These are phyloP conservation scores for Avicennia marina DNA, from an alignment of 257 asterid genomes.

Conservation along the genomic window DNA sequence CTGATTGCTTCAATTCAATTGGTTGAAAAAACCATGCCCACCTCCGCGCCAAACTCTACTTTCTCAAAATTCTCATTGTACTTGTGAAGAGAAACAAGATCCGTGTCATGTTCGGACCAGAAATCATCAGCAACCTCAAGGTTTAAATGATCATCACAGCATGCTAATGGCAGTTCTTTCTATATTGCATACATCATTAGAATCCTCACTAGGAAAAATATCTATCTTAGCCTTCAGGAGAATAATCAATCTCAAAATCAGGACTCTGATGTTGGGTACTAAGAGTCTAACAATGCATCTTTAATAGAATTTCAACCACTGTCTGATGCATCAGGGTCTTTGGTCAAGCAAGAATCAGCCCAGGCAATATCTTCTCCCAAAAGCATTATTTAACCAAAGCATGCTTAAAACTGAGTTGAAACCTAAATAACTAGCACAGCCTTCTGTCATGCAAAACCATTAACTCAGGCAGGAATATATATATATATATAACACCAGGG, in stretches of 20 bases:
- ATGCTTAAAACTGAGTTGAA: conserved; percentile 6
- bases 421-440: conserved; percentile 11
- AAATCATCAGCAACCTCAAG: conserved; percentile 25
- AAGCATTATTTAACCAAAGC: conserved; percentile 22
- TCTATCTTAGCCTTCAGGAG: conserved; percentile 19
- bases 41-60: conserved; percentile 29
- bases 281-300: conserved; percentile 32
- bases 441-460: conserved; percentile 23
- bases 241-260: conserved; percentile 8
- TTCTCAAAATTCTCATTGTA: conserved; percentile 39
- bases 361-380: conserved; percentile 66
- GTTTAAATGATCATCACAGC: conserved; percentile 12
- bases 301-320: conserved; percentile 38
- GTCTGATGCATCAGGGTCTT: conserved; percentile 37
- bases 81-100: conserved; percentile 47
- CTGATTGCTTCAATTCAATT: conserved; percentile 20
- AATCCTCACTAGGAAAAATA: conserved; percentile 8
- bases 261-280: conserved; percentile 18
- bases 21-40: conserved; percentile 28
- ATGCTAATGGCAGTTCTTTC: conserved; percentile 13
- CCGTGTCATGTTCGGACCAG: conserved; percentile 34
- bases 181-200: conserved; percentile 1
- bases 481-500: no score
- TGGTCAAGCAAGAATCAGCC: conserved; percentile 65
- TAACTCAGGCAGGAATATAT: conserved; percentile 24